Percentiles rank a stretch among this genome's conserved stretches.
These are phyloP conservation scores for Jacaranda mimosifolia DNA, from an alignment of 257 asterid genomes.

Conservation along the genomic window DNA sequence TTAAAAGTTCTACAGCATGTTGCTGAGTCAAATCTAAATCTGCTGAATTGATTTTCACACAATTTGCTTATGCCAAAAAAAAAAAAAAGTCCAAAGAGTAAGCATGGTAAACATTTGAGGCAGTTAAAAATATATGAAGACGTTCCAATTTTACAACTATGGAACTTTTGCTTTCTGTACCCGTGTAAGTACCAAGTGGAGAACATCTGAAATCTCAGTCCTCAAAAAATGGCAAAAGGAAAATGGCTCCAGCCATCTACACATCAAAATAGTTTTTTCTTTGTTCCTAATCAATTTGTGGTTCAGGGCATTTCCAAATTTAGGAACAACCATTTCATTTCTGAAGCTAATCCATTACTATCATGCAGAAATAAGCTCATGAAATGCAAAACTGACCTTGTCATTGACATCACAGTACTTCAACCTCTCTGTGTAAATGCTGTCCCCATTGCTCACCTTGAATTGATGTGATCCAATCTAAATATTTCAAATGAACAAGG, in stretches of 20 bases:
- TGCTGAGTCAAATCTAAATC: too few species aligned
- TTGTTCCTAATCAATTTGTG: not conserved
- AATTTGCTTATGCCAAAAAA: not conserved
- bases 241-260: not conserved
- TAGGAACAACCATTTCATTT: conserved; percentile 6
- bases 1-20: too few species aligned
- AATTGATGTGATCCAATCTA: conserved; percentile 97
- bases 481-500: conserved; percentile 12
- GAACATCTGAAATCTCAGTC: conserved; percentile 21
- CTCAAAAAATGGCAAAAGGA: not conserved
- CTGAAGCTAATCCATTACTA: not conserved
- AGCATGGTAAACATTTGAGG: not conserved
- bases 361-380: conserved; percentile 11
- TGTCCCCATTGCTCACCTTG: conserved; percentile 92
- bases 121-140: conserved; percentile 1
- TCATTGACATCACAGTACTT: conserved; percentile 90
- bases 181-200: not conserved
- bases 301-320: not conserved
- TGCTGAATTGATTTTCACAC: too few species aligned
- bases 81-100: not conserved
- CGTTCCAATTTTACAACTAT: conserved; percentile 4
- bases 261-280: not conserved
- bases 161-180: not conserved
- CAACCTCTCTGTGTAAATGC: conserved; percentile 77
- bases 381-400: conserved; percentile 63